Percentiles rank a stretch among this genome's conserved stretches.
These are phyloP conservation scores for Inonotus obliquus DNA, from an alignment of 1,284 basidiomycete genomes.

Conservation along the genomic window DNA sequence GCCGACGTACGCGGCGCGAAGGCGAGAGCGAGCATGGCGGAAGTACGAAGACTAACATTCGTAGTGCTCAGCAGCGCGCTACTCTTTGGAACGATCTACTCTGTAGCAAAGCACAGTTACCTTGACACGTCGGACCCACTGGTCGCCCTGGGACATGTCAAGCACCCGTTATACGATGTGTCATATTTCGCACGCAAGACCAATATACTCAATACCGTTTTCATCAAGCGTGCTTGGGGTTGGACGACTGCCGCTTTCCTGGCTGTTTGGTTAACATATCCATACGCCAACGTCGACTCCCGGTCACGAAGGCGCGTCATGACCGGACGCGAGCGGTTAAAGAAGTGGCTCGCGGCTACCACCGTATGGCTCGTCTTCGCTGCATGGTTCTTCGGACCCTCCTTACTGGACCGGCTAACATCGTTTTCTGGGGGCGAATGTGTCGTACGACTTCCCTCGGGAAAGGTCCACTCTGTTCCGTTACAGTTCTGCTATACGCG, in stretches of 20 bases:
- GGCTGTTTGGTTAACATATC: slow-evolving; percentile 50
- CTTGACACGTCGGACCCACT: slow-evolving; percentile 70
- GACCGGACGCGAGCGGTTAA: slow-evolving; percentile 36
- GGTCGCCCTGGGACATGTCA: slow-evolving; percentile 46
- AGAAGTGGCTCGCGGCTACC: slow-evolving; percentile 64
- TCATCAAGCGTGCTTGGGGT: slow-evolving; percentile 90
- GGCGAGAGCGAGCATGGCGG: slow-evolving; percentile 16
- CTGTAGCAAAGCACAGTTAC: slow-evolving; percentile 48
- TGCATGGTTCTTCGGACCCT: slow-evolving; percentile 90
- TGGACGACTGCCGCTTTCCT: slow-evolving; percentile 81
- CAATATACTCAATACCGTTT: slow-evolving; percentile 80
- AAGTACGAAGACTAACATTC: slow-evolving; percentile 26
- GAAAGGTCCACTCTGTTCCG: slow-evolving; percentile 49
- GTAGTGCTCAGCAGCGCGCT: slow-evolving; percentile 35
- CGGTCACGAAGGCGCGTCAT: background rate
- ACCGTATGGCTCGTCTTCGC: slow-evolving; percentile 74
- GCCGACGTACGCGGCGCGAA: background rate
- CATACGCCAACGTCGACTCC: slow-evolving; percentile 20
- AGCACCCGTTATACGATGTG: slow-evolving; percentile 60
- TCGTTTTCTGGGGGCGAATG: slow-evolving; percentile 82
- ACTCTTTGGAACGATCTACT: slow-evolving; percentile 48
- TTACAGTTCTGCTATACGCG: slow-evolving; percentile 54
- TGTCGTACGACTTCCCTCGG: slow-evolving; percentile 58
- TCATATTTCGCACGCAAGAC: slow-evolving; percentile 80
- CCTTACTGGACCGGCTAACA: slow-evolving; percentile 73